Conservation (phyloP, 345 rosid genomes). For the Cochlearia excelsa region DNA sequence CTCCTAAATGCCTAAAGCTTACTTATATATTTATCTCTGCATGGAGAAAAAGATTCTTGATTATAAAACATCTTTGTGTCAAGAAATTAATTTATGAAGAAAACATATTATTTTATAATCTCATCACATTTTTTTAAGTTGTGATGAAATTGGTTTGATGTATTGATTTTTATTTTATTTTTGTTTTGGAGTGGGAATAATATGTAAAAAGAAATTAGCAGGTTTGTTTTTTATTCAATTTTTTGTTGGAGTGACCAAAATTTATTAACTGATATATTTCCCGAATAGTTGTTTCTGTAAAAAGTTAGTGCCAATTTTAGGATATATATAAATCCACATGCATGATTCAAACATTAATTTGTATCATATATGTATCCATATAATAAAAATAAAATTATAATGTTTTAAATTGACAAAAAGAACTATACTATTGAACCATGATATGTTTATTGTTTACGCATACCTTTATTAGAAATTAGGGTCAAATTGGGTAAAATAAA, state of each 20-base stretch:
- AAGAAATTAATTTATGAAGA: constrained; percentile 28
- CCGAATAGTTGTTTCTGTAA: background rate
- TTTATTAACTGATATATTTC: constrained; percentile 28
- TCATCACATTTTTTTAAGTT: constrained; percentile 28
- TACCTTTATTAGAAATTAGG: no score
- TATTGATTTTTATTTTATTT: constrained; percentile 20
- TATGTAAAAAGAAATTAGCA: constrained; percentile 37
- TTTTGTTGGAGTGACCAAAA: constrained; percentile 35
- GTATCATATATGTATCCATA: background rate
- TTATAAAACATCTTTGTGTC: constrained; percentile 33
- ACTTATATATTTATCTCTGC: constrained; percentile 17
- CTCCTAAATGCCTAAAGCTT: constrained; percentile 34
- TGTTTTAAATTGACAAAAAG: constrained; percentile 18
- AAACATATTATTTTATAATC: constrained; percentile 23
- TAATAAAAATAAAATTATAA: background rate
- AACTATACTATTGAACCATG: constrained; percentile 23
- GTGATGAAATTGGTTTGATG: constrained; percentile 37
- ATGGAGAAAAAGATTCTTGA: constrained; percentile 24
- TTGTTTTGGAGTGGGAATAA: constrained; percentile 8
- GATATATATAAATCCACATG: no score
- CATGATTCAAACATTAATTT: no score
- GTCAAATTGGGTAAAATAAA: no score
- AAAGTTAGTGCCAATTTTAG: no score
- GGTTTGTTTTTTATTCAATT: constrained; percentile 30
- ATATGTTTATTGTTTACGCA: constrained; percentile 18